phyloP scores from a whole-genome alignment of 495 filamentous ascomycete genomes.

The Podospora sp. region DNA sequence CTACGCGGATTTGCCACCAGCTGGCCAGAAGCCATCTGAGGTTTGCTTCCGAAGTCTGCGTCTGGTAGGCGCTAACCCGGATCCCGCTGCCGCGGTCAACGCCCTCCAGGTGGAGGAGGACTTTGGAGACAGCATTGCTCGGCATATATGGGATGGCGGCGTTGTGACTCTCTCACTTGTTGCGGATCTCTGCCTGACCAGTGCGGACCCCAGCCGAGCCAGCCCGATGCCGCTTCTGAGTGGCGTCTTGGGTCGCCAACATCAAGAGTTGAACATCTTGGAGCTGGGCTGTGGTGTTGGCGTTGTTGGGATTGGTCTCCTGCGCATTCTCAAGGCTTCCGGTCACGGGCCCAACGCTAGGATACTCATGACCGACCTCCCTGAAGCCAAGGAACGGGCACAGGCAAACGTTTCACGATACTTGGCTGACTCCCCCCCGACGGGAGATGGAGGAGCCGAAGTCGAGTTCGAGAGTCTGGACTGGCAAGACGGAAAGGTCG shows the following conservation, averaged over 20 bases:
- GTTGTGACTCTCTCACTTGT: slow-evolving; percentile 42
- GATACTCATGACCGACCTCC: slow-evolving; percentile 79
- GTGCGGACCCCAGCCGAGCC: background rate
- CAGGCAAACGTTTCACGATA: slow-evolving; percentile 44
- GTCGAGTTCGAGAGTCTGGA: slow-evolving; percentile 66
- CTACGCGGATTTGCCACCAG: slow-evolving; percentile 36
- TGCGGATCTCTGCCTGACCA: slow-evolving; percentile 36
- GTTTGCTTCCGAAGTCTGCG: slow-evolving; percentile 44
- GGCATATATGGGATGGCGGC: slow-evolving; percentile 83
- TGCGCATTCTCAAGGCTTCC: slow-evolving; percentile 53
- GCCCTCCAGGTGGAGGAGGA: slow-evolving; percentile 72
- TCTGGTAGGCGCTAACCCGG: slow-evolving; percentile 31
- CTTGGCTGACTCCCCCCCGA: slow-evolving; percentile 19
- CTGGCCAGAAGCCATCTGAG: slow-evolving; percentile 8
- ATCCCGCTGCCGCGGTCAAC: slow-evolving; percentile 18
- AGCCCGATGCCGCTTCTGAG: slow-evolving; percentile 21
- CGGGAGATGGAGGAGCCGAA: slow-evolving; percentile 7
- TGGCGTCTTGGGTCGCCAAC: slow-evolving; percentile 20
- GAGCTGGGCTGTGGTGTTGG: slow-evolving; percentile 88
- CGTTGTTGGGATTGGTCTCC: slow-evolving; percentile 76
- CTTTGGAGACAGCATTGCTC: slow-evolving; percentile 90
- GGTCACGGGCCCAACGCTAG: slow-evolving; percentile 23
- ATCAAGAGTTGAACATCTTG: slow-evolving; percentile 54
- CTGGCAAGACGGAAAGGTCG: slow-evolving; percentile 61
- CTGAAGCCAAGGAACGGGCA: slow-evolving; percentile 65